Base-by-base conservation (phyloP, 2,329 filamentous ascomycete genomes). In the Geosmithia flava region DNA sequence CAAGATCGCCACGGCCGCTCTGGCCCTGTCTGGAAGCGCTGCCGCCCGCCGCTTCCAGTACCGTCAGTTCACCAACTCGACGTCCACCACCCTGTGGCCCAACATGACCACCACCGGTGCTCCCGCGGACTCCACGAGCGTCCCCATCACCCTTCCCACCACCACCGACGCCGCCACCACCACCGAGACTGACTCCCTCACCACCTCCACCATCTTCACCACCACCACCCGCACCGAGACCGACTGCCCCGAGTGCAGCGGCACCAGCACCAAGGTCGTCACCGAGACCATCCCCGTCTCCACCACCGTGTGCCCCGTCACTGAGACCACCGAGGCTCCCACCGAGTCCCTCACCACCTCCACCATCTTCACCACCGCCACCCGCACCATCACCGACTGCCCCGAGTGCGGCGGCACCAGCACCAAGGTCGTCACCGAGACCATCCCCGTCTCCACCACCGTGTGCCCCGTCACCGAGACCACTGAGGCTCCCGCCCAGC, bases 141-240 rank as follows among this genome's bases (percentile, higher is more conserved):
- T 44, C 33, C 45, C 46, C 39, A 51, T 33, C 42, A 51, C 47
- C 48, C 33, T 33, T 23, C 42, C 20, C 23, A 42, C 46, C 29
- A 40, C n/a, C 46, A 51, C 44, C 20, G 20, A 48, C 41, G 53
- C 73, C 54, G 66, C 69, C 52, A 77, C 74, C 56, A 66, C 77
- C 62, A 78, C 71, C 56, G 50, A 54, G 48, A 33, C 46, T 17
- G 33, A 27, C 20, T 23, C 44, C 11, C 48, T 47, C 41, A 47
- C 50, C 30, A 55, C 69, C 50, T 63, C 62, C 46, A 68, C 72
- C 57, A 63, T 78, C 66, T 75, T 70, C 68, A 60, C 66, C 59
- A 78, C 75, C 59, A 67, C 68, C 57, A 66, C 74, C 58, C 65
- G 72, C 57, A 80, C 75, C 63, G 67, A 78, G 68, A 78, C 74